A percentile compares a stretch with the other conserved stretches of the same genome.
Evolutionary conservation across 2,329 filamentous ascomycete genomes (phyloP).

Genomic region (Beauveria australis): DNA sequence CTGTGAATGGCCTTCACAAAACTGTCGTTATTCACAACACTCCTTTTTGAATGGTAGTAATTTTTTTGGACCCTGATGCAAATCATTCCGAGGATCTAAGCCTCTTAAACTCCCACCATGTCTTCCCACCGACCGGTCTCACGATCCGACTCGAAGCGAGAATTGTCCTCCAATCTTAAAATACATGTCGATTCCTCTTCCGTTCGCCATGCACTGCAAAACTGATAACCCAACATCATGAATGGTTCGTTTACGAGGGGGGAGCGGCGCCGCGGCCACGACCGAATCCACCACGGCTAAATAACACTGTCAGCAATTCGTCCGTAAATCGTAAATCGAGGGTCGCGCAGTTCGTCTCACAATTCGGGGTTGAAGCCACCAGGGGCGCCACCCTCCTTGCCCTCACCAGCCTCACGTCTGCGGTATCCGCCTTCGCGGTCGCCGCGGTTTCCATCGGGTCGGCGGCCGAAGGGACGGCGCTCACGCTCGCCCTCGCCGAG

Average conservation of each 20-base stretch:
- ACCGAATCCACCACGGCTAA: slow-evolving; percentile 76
- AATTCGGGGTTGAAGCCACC: slow-evolving; percentile 90
- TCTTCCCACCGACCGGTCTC: slow-evolving; percentile 32
- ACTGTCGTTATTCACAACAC: slow-evolving; percentile 5
- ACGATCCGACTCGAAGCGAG: slow-evolving; percentile 32
- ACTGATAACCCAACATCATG: slow-evolving; percentile 34
- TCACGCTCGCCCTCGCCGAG: slow-evolving; percentile 79
- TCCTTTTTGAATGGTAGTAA: slow-evolving; percentile 18
- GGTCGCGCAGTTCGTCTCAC: slow-evolving; percentile 39
- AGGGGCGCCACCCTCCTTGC: slow-evolving; percentile 87
- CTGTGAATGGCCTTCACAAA: slow-evolving; percentile 1
- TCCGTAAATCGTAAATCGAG: background rate
- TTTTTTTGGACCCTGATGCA: slow-evolving; percentile 35
- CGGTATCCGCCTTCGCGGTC: slow-evolving; percentile 87
- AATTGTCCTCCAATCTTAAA: slow-evolving; percentile 36
- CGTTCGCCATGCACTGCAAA: slow-evolving; percentile 35
- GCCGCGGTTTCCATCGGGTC: slow-evolving; percentile 52
- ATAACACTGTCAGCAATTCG: slow-evolving; percentile 27
- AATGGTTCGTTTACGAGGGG: slow-evolving; percentile 47
- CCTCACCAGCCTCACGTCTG: slow-evolving; percentile 76
- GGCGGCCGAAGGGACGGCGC: slow-evolving; percentile 68
- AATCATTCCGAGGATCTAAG: slow-evolving; percentile 41
- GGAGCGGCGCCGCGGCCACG: slow-evolving; percentile 77
- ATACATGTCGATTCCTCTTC: slow-evolving; percentile 39
- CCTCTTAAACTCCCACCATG: slow-evolving; percentile 38